Conservation (phyloP, 805 yeast genomes). For the Kregervanrija pseudodelftensis region DNA sequence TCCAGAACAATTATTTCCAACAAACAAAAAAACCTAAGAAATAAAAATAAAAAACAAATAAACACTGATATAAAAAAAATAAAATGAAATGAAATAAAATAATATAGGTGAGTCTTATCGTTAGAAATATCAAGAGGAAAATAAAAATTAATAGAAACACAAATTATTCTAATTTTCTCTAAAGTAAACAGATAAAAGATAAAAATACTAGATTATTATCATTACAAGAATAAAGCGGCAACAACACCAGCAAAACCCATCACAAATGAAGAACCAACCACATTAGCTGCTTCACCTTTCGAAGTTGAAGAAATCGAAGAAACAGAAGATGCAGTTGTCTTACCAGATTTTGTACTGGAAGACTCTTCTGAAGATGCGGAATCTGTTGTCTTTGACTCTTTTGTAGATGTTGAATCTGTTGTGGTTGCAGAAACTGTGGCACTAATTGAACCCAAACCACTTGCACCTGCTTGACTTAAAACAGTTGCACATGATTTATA, state of each 20-base stretch:
- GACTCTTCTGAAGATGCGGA: conserved; percentile 6
- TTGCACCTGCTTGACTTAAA: conserved; percentile 58
- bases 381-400: conserved; percentile 5
- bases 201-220: no score
- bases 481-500: conserved; percentile 50
- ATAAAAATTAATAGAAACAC: neutral
- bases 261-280: conserved; percentile 8
- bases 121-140: neutral
- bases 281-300: conserved; percentile 10
- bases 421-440: conserved; percentile 12
- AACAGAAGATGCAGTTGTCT: conserved; percentile 4
- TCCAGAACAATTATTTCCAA: no score
- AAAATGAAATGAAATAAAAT: neutral
- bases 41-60: no score
- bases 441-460: conserved; percentile 54
- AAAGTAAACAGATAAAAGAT: no score
- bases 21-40: no score
- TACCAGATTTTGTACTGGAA: neutral
- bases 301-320: conserved; percentile 16
- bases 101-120: neutral
- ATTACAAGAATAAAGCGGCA: conserved; percentile 18
- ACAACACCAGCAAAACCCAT: conserved; percentile 16
- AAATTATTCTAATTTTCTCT: neutral
- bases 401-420: conserved; percentile 8
- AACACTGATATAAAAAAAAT: neutral